Evolutionary conservation across 2,329 filamentous ascomycete species (phyloP).

Genomic region (Mycogone perniciosa): DNA sequence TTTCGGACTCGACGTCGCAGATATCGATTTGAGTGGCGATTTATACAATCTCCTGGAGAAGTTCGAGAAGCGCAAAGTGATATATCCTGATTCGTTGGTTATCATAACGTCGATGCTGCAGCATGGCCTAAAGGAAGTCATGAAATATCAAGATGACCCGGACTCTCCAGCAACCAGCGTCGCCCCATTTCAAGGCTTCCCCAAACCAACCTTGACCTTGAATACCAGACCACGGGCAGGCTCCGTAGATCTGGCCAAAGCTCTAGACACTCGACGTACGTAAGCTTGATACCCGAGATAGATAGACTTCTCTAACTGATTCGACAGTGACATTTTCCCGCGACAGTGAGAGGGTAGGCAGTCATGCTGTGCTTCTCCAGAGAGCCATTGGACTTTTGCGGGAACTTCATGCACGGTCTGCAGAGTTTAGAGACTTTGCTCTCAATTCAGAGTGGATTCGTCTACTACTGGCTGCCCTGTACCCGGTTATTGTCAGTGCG

Average conservation of each 20-base stretch:
- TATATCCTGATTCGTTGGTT: slow-evolving; percentile 69
- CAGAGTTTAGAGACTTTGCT: slow-evolving; percentile 76
- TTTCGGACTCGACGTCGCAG: slow-evolving; percentile 75
- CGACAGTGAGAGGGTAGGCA: slow-evolving; percentile 40
- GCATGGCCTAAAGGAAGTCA: slow-evolving; percentile 67
- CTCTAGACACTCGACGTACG: slow-evolving; percentile 50
- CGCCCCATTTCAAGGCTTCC: slow-evolving; percentile 2
- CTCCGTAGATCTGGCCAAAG: slow-evolving; percentile 61
- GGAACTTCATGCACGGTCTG: slow-evolving; percentile 70
- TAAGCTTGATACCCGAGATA: background rate
- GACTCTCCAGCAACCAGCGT: slow-evolving; percentile 40
- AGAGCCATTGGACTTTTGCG: slow-evolving; percentile 73
- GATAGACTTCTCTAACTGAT: slow-evolving; percentile 13
- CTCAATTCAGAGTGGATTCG: slow-evolving; percentile 74
- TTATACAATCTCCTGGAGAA: slow-evolving; percentile 66
- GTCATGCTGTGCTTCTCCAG: slow-evolving; percentile 60
- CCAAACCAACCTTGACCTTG: slow-evolving; percentile 10
- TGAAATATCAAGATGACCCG: slow-evolving; percentile 55
- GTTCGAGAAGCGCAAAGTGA: slow-evolving; percentile 63
- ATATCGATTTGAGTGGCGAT: slow-evolving; percentile 65
- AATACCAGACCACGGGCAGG: slow-evolving; percentile 39
- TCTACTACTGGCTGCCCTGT: slow-evolving; percentile 71
- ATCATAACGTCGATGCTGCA: slow-evolving; percentile 85
- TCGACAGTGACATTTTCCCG: slow-evolving; percentile 24
- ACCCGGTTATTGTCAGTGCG: slow-evolving; percentile 80